Base-by-base conservation (phyloP, 1,139 yeast genomes). In the Maudiozyma humilis region DNA sequence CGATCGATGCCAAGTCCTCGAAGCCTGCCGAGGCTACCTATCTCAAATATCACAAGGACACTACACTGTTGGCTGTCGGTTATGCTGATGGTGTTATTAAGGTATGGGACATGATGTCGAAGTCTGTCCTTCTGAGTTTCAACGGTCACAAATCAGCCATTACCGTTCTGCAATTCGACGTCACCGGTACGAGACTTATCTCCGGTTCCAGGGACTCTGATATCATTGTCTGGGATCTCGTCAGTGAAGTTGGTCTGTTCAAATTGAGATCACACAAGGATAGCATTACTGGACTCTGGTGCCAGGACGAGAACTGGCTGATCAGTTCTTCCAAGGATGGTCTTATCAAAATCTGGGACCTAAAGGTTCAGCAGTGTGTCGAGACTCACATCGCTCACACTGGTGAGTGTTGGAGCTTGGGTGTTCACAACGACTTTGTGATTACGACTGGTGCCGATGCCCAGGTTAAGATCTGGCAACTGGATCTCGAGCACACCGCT, bases 341-440 rank as follows among this genome's bases (percentile, higher is more conserved):
- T 1, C 69, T 88, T 44, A 72, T 91, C 52, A 91, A 91, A 61
- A 66, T 91, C 36, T 91, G 99, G 99, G 97, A 91, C 60, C 67
- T 91, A 52, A 82, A 79, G 57, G 70, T 93, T 12, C 89, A 85
- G 60, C 95, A 87, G 61, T 87, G 96, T 66, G 71, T 88, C 14
- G 99, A 91, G 63, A 88, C 97, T 0, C 97, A 88, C 62, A 78
- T 89, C 50, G 96, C 97, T 1, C 96, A 88, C 60, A 75, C 86
- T 14, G 88, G 88, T 50, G 97, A 91, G 64, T 86, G 96, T 66
- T 89, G 97, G 97, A 69, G 86, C 2, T 64, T 87, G 61, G 85
- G 78, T 1, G 62, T 79, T 27, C 48, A 56, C 32, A 57, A 54
- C 30, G 60, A 72, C 54, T 47, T 79, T 49, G 57, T 76, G 23